Conservation (phyloP, 1,284 basidiomycete species). For the Mycena sp. region DNA sequence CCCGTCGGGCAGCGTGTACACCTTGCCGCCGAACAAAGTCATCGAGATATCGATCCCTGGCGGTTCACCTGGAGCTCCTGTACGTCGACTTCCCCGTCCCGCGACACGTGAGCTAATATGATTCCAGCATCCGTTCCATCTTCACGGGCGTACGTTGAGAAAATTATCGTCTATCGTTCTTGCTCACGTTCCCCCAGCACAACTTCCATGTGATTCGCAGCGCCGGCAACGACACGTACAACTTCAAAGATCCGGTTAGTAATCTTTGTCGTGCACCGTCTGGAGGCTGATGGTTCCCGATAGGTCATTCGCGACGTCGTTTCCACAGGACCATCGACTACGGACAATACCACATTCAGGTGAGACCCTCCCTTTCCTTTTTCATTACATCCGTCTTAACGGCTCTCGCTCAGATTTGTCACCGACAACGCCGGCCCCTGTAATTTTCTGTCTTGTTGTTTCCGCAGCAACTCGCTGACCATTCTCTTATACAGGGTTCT, state of each 20-base stretch:
- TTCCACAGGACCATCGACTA: slow-evolving; percentile 2
- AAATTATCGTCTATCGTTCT: background rate
- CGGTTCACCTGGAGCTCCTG: background rate
- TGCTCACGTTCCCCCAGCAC: slow-evolving; percentile 1
- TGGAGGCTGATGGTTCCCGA: background rate
- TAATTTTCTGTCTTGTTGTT: too few species aligned
- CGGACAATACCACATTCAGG: slow-evolving; percentile 5
- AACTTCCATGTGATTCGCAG: slow-evolving; percentile 12
- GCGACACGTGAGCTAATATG: slow-evolving; percentile 23
- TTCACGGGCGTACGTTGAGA: slow-evolving; percentile 22
- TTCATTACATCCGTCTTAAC: background rate
- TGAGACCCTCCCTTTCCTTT: background rate
- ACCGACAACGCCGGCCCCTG: slow-evolving; percentile 15
- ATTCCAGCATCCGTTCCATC: slow-evolving; percentile 24
- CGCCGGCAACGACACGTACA: slow-evolving; percentile 9
- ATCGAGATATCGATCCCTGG: slow-evolving; percentile 20
- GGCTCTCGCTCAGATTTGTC: background rate
- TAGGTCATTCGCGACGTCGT: slow-evolving; percentile 22
- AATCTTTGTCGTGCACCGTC: background rate
- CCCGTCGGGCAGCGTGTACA: slow-evolving; percentile 48
- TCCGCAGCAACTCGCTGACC: too few species aligned
- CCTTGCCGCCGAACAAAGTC: slow-evolving; percentile 23
- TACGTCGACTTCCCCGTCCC: background rate
- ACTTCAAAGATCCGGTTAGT: slow-evolving; percentile 15
- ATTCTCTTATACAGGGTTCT: too few species aligned